phyloP scores from a whole-genome alignment of 177 flowering plant species.

The Telopea speciosissima region DNA sequence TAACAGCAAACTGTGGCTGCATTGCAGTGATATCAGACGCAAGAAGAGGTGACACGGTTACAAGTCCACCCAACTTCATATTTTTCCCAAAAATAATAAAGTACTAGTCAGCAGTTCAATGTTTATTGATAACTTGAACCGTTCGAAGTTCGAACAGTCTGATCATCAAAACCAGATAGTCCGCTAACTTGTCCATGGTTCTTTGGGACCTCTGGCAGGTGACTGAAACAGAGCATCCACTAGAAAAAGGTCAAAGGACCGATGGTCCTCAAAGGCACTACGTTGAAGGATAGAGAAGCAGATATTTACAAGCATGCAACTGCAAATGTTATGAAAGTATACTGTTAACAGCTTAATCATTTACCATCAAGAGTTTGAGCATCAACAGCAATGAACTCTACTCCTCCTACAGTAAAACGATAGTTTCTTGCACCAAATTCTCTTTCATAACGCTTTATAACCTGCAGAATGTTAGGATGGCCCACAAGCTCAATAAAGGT shows the following conservation, averaged over 20 bases:
- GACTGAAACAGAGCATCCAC: too few species aligned
- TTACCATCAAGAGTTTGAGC: slow-evolving; percentile 88
- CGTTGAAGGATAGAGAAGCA: not conserved
- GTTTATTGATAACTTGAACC: too few species aligned
- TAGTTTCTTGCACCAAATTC: slow-evolving; percentile 67
- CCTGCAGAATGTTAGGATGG: slow-evolving; percentile 32
- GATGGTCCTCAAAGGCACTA: not conserved
- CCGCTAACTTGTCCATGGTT: too few species aligned
- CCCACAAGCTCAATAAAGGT: not conserved
- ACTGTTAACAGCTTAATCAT: slow-evolving; percentile 3
- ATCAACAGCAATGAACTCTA: slow-evolving; percentile 77
- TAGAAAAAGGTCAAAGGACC: not conserved
- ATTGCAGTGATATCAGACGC: too few species aligned
- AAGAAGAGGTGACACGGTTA: too few species aligned
- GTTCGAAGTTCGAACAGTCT: too few species aligned
- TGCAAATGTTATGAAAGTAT: not conserved
- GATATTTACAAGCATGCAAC: not conserved
- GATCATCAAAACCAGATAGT: too few species aligned
- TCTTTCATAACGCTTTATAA: slow-evolving; percentile 56
- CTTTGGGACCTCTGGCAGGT: too few species aligned
- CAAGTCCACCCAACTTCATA: too few species aligned
- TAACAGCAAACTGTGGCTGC: too few species aligned
- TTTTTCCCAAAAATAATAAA: too few species aligned
- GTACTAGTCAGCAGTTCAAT: too few species aligned
- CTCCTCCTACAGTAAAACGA: slow-evolving; percentile 51